Conservation (phyloP, 148 eudicot species). For the Spergularia bocconei region DNA sequence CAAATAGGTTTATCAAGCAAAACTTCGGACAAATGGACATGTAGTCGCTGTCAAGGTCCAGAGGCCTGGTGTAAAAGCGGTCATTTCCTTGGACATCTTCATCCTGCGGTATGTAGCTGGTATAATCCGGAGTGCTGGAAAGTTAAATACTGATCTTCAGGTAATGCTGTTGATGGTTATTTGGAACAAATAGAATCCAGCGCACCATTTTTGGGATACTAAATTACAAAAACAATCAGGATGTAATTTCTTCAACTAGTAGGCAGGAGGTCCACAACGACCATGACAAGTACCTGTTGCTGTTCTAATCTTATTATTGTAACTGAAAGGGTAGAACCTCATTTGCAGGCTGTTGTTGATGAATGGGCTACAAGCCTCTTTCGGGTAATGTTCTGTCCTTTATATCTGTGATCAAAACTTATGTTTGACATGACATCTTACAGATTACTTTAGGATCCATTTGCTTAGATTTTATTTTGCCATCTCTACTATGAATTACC, state of each 20-base stretch:
- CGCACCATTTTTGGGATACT: not conserved
- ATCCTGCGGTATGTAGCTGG: slow-evolving; percentile 82
- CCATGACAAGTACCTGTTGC: not conserved
- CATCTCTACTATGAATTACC: no score
- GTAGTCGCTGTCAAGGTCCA: slow-evolving; percentile 94
- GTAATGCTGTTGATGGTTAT: slow-evolving; percentile 31
- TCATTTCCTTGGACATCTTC: slow-evolving; percentile 84
- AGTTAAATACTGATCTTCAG: slow-evolving; percentile 94
- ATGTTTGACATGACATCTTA: not conserved
- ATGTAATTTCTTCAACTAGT: not conserved
- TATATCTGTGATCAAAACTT: slow-evolving; percentile 5
- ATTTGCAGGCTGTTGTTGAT: slow-evolving; percentile 85
- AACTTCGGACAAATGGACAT: slow-evolving; percentile 58
- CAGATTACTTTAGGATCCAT: not conserved
- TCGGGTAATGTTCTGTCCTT: slow-evolving; percentile 51
- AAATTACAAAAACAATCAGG: not conserved
- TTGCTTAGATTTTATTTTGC: not conserved
- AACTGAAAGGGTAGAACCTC: slow-evolving; percentile 8
- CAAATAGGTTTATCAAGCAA: slow-evolving; percentile 80
- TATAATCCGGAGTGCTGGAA: slow-evolving; percentile 63
- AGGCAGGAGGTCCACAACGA: not conserved
- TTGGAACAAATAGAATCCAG: not conserved
- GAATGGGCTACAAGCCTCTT: slow-evolving; percentile 99
- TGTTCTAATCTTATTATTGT: not conserved
- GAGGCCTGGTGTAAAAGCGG: slow-evolving; percentile 96